Base-by-base conservation (phyloP, 2,329 filamentous ascomycete genomes). In the Verticillium isaacii region DNA sequence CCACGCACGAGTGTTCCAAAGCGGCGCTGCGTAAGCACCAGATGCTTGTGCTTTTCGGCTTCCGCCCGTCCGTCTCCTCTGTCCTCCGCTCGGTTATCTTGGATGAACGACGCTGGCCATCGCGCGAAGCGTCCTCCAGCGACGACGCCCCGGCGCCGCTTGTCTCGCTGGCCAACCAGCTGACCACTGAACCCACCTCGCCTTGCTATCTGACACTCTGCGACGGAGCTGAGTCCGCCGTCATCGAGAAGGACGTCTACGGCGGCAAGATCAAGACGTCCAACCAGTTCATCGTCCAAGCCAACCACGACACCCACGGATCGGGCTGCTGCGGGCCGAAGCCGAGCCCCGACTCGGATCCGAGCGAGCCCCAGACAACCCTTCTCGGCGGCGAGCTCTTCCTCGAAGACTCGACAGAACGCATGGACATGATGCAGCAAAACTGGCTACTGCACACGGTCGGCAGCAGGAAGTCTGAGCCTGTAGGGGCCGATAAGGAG, bases 121-220 rank as follows among this genome's bases (percentile, higher is more conserved):
- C 7, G 17, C n/a, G 19, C 15, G 19, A 39, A 12, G 6, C 36
- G 6, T 45, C 58, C 15, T 23, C 29, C 15, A 25, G n/a, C 32
- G 32, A 36, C 19, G 32, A 37, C 9, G 32, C 23, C 3, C 36
- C 41, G 8, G 45, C 36, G 25, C 52, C 36, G 32, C 29, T 63
- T 15, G 41, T 34, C 0, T 39, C 23, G 3, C 25, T 25, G 25
- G 62, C 37, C 14, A 52, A 55, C 32, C 50, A 39, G 39, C 67
- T 85, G 1, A 72, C 78, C 2, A 63, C 64, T 0, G 68, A 74
- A 2, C 75, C 72, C 1, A 82, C 81, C 0, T 82, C 85, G 17
- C 82, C 83, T 2, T 84, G 82, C 41, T 88, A 88, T 66, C 66
- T 88, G 2, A 80, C 81, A 34, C 79, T 87, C 64, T 81, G 82